Conservation (phyloP, 176 grass and related monocot species). For the Calamus simplicifolius region DNA sequence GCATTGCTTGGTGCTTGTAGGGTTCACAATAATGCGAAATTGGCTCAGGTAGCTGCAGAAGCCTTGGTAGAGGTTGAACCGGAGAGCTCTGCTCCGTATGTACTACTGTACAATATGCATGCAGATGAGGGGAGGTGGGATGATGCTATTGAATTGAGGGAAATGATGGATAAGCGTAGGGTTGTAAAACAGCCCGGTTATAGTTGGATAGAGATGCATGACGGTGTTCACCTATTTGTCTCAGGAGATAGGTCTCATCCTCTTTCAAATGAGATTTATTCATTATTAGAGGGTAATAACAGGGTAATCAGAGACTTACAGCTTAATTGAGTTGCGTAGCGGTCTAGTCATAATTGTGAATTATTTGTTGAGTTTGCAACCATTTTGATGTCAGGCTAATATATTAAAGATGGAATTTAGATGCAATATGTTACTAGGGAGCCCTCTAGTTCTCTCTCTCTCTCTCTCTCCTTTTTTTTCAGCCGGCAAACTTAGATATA, state of each 20-base stretch:
- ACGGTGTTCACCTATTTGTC: conserved; percentile 56
- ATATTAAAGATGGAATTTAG: too few relatives aligned
- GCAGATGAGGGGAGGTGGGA: conserved; percentile 54
- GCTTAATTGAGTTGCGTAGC: conserved; percentile 8
- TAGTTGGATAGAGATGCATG: conserved; percentile 67
- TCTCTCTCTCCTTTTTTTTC: too few relatives aligned
- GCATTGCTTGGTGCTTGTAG: conserved; percentile 68
- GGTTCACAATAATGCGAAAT: conserved; percentile 45
- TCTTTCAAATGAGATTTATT: conserved; percentile 50
- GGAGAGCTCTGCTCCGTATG: conserved; percentile 68
- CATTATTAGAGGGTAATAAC: conserved; percentile 36
- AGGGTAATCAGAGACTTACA: conserved; percentile 41
- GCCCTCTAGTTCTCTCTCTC: too few relatives aligned
- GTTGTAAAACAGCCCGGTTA: conserved; percentile 61
- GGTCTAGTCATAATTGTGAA: too few relatives aligned
- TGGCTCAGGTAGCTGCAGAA: conserved; percentile 48
- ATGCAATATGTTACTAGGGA: too few relatives aligned
- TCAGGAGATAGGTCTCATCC: conserved; percentile 65
- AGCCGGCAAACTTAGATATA: too few relatives aligned
- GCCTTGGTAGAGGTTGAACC: conserved; percentile 52
- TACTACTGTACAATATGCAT: conserved; percentile 76
- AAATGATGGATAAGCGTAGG: conserved; percentile 52
- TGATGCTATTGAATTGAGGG: conserved; percentile 49
- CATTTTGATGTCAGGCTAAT: too few relatives aligned
- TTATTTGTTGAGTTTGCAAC: too few relatives aligned